These are phyloP conservation scores for Neofusicoccum kwambonambiense DNA, from an alignment of 2,329 filamentous ascomycete genomes.

Conservation along the genomic window DNA sequence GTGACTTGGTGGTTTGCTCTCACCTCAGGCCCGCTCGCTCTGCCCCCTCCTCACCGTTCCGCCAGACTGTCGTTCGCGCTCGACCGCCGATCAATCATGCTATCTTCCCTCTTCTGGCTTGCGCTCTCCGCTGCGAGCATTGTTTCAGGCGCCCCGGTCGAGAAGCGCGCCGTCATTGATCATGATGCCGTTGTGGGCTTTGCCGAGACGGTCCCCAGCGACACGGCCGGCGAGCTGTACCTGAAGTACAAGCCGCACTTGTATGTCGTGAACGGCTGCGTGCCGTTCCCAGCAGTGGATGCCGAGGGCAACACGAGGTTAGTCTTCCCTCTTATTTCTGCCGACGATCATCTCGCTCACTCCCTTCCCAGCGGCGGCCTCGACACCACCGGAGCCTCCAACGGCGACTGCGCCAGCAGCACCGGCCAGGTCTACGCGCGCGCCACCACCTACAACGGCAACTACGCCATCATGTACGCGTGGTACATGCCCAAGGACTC, in stretches of 20 bases:
- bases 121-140: not conserved
- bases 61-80: not conserved
- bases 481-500: conserved; percentile 55
- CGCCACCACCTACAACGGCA: conserved; percentile 39
- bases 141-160: conserved; percentile 20
- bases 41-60: not conserved
- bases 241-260: conserved; percentile 58
- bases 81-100: not conserved
- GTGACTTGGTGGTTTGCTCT: not conserved
- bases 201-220: conserved; percentile 51
- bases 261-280: conserved; percentile 58
- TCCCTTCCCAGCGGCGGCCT: conserved; percentile 43
- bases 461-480: conserved; percentile 53
- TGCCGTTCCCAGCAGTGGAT: conserved; percentile 63
- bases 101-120: not conserved
- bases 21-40: not conserved
- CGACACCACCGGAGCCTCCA: conserved; percentile 38
- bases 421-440: conserved; percentile 55
- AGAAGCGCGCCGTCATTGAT: conserved; percentile 43
- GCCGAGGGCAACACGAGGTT: conserved; percentile 57
- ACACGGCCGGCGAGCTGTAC: conserved; percentile 47
- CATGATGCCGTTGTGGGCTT: conserved; percentile 55
- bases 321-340: conserved; percentile 19
- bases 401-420: conserved; percentile 43
- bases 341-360: not conserved